phyloP scores from a whole-genome alignment of 2,329 filamentous ascomycete species.

The Colletotrichum theobromicola region DNA sequence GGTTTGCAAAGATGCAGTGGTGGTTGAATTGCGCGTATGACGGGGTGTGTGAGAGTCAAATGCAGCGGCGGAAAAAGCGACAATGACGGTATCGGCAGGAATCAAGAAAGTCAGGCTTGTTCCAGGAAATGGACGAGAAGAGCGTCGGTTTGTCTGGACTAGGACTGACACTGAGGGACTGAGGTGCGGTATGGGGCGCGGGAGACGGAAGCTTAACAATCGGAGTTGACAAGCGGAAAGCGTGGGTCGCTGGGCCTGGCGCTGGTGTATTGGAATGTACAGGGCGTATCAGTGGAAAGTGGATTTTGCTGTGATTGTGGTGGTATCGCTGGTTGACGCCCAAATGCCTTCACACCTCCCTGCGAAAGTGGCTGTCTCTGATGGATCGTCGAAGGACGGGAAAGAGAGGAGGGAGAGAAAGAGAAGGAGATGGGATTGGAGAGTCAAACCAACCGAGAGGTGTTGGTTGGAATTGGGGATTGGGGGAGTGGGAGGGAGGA shows the following conservation, averaged over 20 bases:
- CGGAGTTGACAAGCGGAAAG: constrained; percentile 19
- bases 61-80: not conserved
- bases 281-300: constrained; percentile 20
- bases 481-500: not conserved
- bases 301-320: constrained; percentile 10
- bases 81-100: not conserved
- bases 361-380: constrained; percentile 3
- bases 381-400: not conserved
- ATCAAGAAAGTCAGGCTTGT: not conserved
- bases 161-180: not conserved
- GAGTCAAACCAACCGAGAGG: not conserved
- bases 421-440: constrained; percentile 7
- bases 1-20: not conserved
- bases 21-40: not conserved
- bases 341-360: constrained; percentile 15
- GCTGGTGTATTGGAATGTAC: constrained; percentile 11
- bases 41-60: not conserved
- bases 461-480: constrained; percentile 14
- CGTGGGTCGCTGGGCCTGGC: constrained; percentile 18
- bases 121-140: not conserved
- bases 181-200: constrained; percentile 12
- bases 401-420: not conserved
- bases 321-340: constrained; percentile 16
- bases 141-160: not conserved
- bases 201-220: constrained; percentile 22